Base-by-base conservation (phyloP, 768 basidiomycete genomes). In the Leccinum rimulosum region DNA sequence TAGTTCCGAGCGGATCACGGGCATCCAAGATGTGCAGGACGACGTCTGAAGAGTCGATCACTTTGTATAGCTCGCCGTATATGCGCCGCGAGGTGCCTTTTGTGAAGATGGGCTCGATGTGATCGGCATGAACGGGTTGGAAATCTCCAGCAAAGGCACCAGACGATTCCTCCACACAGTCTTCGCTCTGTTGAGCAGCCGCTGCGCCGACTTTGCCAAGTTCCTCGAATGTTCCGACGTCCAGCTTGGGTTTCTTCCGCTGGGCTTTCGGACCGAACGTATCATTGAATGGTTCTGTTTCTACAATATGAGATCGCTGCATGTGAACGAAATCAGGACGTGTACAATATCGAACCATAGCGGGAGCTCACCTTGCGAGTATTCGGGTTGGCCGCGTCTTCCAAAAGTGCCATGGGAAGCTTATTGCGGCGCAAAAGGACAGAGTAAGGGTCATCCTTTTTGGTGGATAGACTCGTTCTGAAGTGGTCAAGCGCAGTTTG, bases 61-160 rank as follows among this genome's bases (percentile, higher is more conserved):
- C 96, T 74, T 99, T 99, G 83, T 99, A 98, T 7, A 98, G 79
- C 73, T 99, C 96, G 59, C 95, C 95, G 75, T 97, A 98, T 61
- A 99, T 99, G 22, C 96, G 87, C 36, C 90, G 82, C 11, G 94
- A 96, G 1, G 95, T 98, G 38, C 96, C 96, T 74, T 98, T 98
- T 53, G 89, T 84, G 68, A 94, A 97, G 58, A 96, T 93, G 10
- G 95, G 93, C 66, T 96, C 95, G 66, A 88, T 86, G 66, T 84
- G 82, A 67, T 92, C 89, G 1, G 90, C 88, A 62, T 93, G 88
- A 0, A 87, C 88, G 55, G 70, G 68, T 40, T 80, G 79, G 55
- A 79, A 77, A 58, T 83, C 83, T 1, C 76, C 75, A 1, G 48
- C 25, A 9, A 63, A 27, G 30, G 25, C 3, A 86, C 84, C 84